Percentiles rank a stretch among this genome's conserved stretches.
These are phyloP conservation scores for Lactarius tabidus DNA, from an alignment of 768 basidiomycete species.

Conservation along the genomic window DNA sequence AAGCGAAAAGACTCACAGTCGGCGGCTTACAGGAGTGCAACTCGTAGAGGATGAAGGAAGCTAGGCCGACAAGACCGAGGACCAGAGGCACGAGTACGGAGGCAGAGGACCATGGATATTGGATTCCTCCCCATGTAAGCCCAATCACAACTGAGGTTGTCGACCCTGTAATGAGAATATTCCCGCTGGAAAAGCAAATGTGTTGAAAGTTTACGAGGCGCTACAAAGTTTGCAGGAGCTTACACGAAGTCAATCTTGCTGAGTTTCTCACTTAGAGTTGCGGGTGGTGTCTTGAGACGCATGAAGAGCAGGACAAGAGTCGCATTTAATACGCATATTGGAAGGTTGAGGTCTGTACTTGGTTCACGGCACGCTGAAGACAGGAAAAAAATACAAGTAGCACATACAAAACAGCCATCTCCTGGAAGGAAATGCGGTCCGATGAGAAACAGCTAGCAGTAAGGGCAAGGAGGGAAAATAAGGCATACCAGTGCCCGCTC, in stretches of 20 bases:
- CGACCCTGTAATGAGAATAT: constrained; percentile 33
- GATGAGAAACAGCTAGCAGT: not conserved
- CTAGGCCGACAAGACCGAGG: constrained; percentile 38
- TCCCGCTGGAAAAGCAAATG: constrained; percentile 32
- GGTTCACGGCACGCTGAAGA: not conserved
- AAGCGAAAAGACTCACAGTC: constrained; percentile 29
- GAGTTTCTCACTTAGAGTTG: constrained; percentile 33
- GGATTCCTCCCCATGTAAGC: constrained; percentile 43
- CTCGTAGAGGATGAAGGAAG: constrained; percentile 39
- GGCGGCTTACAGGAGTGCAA: constrained; percentile 32
- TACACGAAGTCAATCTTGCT: constrained; percentile 40
- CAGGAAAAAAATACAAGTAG: not conserved
- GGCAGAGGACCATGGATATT: constrained; percentile 39
- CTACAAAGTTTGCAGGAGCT: constrained; percentile 3
- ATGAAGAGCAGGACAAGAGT: constrained; percentile 33
- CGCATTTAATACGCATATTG: constrained; percentile 32
- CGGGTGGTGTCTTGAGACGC: constrained; percentile 35
- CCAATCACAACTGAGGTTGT: constrained; percentile 32
- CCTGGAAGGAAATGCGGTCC: not conserved
- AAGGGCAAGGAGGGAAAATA: not conserved
- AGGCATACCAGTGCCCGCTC: constrained; percentile 18
- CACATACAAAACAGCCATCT: constrained; percentile 27
- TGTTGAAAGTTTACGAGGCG: not conserved
- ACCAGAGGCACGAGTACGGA: constrained; percentile 42
- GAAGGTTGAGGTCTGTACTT: constrained; percentile 36